These are phyloP conservation scores for Septoria petroselini DNA, from an alignment of 2,329 filamentous ascomycete genomes.

Conservation along the genomic window DNA sequence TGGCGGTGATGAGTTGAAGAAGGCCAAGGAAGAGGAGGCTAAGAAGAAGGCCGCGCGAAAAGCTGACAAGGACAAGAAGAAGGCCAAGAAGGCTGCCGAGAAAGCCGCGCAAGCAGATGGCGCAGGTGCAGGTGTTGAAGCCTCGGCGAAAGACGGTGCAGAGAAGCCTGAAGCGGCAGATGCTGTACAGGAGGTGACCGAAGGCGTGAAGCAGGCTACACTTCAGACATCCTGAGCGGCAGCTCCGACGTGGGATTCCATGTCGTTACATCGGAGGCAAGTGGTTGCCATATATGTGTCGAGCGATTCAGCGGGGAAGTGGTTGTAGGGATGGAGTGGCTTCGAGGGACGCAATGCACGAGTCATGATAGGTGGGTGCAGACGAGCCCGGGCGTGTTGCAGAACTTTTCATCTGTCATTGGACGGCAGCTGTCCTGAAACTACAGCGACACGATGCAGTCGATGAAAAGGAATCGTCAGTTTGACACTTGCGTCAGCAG, in stretches of 20 bases:
- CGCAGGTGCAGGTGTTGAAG: constrained; percentile 68
- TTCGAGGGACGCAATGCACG: too few relatives aligned
- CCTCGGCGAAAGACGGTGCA: constrained; percentile 67
- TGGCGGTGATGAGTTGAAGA: constrained; percentile 63
- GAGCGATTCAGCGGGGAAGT: too few relatives aligned
- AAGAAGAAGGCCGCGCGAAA: constrained; percentile 56
- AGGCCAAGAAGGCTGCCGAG: constrained; percentile 61
- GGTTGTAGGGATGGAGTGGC: too few relatives aligned
- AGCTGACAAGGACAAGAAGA: constrained; percentile 65
- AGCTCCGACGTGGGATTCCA: too few relatives aligned
- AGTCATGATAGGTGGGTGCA: not conserved
- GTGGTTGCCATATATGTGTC: too few relatives aligned
- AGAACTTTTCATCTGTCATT: too few relatives aligned
- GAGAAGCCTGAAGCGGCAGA: constrained; percentile 40
- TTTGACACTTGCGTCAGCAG: too few relatives aligned
- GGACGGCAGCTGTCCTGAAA: too few relatives aligned
- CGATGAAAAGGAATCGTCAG: too few relatives aligned
- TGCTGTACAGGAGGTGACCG: constrained; percentile 45
- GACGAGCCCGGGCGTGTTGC: too few relatives aligned
- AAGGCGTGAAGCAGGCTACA: constrained; percentile 46
- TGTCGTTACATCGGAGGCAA: too few relatives aligned
- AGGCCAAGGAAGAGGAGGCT: constrained; percentile 67
- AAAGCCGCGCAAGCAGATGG: constrained; percentile 49
- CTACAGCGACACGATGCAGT: too few relatives aligned
- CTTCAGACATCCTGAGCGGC: constrained; percentile 41